Evolutionary conservation across 768 basidiomycete species (phyloP).

Genomic region (Calocera cornea): DNA sequence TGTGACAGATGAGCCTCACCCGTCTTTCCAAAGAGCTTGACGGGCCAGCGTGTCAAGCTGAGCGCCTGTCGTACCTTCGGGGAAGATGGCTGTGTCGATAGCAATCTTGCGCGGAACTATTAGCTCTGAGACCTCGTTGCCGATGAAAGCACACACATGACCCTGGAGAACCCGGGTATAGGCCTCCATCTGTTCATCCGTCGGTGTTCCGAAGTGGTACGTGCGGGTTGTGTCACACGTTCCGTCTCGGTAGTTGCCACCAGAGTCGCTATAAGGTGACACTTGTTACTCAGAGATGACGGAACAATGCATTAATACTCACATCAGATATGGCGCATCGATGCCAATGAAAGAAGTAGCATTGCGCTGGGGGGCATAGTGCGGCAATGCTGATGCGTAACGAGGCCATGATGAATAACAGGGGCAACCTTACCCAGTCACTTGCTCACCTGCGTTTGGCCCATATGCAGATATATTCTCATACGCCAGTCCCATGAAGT

Average conservation of each 20-base stretch:
- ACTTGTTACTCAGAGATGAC: constrained; percentile 9
- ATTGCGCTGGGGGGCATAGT: constrained; percentile 67
- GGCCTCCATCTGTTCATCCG: constrained; percentile 74
- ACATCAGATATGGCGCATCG: constrained; percentile 81
- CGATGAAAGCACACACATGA: constrained; percentile 49
- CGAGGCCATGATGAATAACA: not conserved
- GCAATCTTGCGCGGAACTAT: constrained; percentile 47
- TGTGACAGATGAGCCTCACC: constrained; percentile 19
- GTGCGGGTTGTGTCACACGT: constrained; percentile 63
- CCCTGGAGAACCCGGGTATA: constrained; percentile 93
- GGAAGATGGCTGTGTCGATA: constrained; percentile 81
- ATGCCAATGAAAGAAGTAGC: constrained; percentile 61
- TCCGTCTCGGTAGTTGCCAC: constrained; percentile 79
- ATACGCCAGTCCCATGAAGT: constrained; percentile 76
- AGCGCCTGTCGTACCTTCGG: constrained; percentile 71
- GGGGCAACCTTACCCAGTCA: not conserved
- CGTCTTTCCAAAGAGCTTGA: constrained; percentile 75
- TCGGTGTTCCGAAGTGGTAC: constrained; percentile 75
- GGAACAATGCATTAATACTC: constrained; percentile 21
- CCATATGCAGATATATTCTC: constrained; percentile 83
- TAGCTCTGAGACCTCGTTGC: constrained; percentile 13
- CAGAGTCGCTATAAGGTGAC: constrained; percentile 56
- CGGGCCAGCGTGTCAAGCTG: constrained; percentile 84
- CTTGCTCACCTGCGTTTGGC: constrained; percentile 55
- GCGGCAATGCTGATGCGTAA: constrained; percentile 56